Base-by-base conservation (phyloP, 371 early-diverging fungal species). In the Mucor velutinosus region DNA sequence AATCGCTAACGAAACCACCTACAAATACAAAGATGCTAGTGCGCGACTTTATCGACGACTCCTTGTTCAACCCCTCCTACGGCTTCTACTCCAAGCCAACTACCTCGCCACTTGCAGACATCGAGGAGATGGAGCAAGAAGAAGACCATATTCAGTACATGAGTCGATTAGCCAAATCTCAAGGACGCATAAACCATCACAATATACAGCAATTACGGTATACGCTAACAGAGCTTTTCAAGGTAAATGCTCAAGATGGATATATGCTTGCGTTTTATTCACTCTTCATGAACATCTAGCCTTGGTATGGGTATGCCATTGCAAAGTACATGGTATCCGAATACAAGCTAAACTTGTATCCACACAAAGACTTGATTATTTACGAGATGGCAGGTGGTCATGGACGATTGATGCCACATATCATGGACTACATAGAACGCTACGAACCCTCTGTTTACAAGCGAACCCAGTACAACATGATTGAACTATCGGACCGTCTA, bases 361-460 rank as follows among this genome's bases (percentile, higher is more conserved):
- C 85, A 10, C 77, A 81, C 68, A 84, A 85, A 61, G 89, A 89
- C 59, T 75, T 99, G 64, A 85, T 90, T 33, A 92, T 99, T 53
- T 98, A 94, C 75, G 99, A 99, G 80, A 88, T 97, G 82, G 97
- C 97, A 37, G 97, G 94, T 5, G 99, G 99, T 60, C 98, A 98
- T 71, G 99, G 98, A 60, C 96, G 97, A 4, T 76, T 98, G 71
- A 96, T 96, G 96, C 65, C 87, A 60, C 94, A 97, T 77, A 92
- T 98, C 14, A 84, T 97, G 51, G 97, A 96, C 67, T 95, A 92
- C 67, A 82, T 97, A 41, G 85, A 87, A 66, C 77, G 87, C 59
- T 72, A 86, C 43, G 91, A 93, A 65, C 97, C 96, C 2, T 88
- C 88, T 3, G 83, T 97, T 27, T 97, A 95, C 72, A 75, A 79